Evolutionary conservation across 345 rosid species (phyloP).

Genomic region (Eucalyptus cladocalyx): DNA sequence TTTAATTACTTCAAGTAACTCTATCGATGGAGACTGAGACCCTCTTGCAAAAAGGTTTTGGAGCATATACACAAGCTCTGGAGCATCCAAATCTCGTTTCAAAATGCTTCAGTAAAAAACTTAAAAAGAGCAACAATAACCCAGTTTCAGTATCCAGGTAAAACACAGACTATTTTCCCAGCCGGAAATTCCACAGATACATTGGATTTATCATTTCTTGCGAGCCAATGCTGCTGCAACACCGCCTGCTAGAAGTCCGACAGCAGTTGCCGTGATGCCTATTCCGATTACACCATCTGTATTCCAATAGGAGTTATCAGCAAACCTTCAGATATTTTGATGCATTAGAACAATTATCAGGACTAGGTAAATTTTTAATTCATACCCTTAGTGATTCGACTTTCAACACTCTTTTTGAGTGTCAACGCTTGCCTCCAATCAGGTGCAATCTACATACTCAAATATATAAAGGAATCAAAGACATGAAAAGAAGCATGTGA

Average conservation of each 20-base stretch:
- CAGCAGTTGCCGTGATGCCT: slow-evolving; percentile 74
- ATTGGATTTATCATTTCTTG: slow-evolving; percentile 22
- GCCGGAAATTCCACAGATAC: background rate
- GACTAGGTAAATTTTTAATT: background rate
- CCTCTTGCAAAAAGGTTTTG: background rate
- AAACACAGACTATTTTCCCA: background rate
- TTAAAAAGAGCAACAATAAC: background rate
- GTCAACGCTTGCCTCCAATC: slow-evolving; percentile 63
- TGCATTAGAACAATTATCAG: background rate
- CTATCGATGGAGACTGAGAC: background rate
- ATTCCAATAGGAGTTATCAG: background rate
- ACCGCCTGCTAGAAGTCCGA: slow-evolving; percentile 60
- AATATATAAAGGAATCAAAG: background rate
- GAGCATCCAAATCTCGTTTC: background rate
- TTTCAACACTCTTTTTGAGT: slow-evolving; percentile 52
- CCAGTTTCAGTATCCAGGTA: background rate
- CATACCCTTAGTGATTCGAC: slow-evolving; percentile 51
- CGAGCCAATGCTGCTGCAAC: slow-evolving; percentile 64
- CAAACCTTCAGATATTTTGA: background rate
- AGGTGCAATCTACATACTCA: slow-evolving; percentile 39
- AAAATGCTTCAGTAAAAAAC: background rate
- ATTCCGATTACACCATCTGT: slow-evolving; percentile 84
- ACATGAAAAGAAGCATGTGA: background rate
- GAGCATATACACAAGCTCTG: background rate
- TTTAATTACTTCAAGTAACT: background rate